Evolutionary conservation across 2,329 filamentous ascomycete genomes (phyloP), one percentile per base, ranked within the genome.

Genomic region (Ophiostoma novo-ulmi): DNA sequence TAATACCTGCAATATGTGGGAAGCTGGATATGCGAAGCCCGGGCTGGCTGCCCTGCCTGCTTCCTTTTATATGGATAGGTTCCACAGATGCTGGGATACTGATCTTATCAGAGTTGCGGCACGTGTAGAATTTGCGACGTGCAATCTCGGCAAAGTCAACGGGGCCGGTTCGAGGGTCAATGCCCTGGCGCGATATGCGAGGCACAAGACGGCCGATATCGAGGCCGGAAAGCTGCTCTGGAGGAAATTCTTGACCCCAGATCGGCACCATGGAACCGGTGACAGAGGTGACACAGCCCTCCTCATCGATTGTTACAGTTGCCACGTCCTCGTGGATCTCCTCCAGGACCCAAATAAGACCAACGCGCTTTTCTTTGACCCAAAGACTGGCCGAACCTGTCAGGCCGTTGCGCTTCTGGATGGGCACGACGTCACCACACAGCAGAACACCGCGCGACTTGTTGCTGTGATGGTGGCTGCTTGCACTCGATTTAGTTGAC

Each of bases 391-490:
- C 95, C 71, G 95, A 94, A 1, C 95, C 95, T 5, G 90, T 94
- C 13, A 90, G 87, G 4, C 95, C 95, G 76, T 99, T 97, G 72
- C 95, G 88, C 80, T 98, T 99, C 78, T 94, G 91, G 72, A 99
- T 99, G 0, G 95, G 95, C 22, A 99, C 93, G n/a, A 99, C 94
- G 78, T 99, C 95, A 63, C 95, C 95, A 75, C 95, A 99, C 1
- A 99, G 85, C 69, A 99, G 80, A 36, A 99, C 95, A 3, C 74
- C 74, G 75, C 93, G 86, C 35, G 93, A 96, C 74, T 87, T 90
- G 74, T 86, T 87, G 69, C 88, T 85, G 76, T 94, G 91, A 75
- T 94, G 91, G 75, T 93, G 85, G 75, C 83, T 79, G 39, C 82
- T 78, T 26, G 81, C 79, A 22, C 82, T 78, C 13, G 84, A 78